Evolutionary conservation across 177 flowering plant genomes (phyloP).

Genomic region (Vitis hybrid): DNA sequence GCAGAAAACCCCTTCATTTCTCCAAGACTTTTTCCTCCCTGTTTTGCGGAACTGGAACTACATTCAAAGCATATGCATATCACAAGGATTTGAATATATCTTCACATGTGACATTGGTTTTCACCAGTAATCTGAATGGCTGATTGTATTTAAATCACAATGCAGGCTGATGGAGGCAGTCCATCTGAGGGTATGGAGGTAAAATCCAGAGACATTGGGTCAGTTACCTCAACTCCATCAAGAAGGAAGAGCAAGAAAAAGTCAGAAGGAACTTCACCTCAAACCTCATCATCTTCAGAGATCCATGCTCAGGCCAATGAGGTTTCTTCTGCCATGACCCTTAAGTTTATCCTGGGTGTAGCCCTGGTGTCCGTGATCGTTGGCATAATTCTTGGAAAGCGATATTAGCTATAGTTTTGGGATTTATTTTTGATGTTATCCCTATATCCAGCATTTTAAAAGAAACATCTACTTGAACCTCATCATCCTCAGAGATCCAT

Average conservation of each 20-base stretch:
- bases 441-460: no score
- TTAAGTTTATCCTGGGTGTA: conserved; percentile 68
- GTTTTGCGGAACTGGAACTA: no score
- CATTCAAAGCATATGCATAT: no score
- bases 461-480: no score
- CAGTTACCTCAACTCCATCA: conserved; percentile 45
- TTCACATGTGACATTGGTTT: not conserved
- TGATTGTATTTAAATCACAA: not conserved
- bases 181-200: conserved; percentile 38
- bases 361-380: conserved; percentile 60
- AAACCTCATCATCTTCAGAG: conserved; percentile 40
- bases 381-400: conserved; percentile 62
- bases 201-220: conserved; percentile 72
- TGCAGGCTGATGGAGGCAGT: conserved; percentile 42
- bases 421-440: not conserved
- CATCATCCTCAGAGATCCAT: no score
- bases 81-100: not conserved
- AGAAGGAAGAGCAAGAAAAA: conserved; percentile 81
- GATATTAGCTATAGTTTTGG: conserved; percentile 27
- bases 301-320: conserved; percentile 25
- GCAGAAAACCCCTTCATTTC: no score
- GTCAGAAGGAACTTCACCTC: conserved; percentile 50
- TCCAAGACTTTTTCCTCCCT: no score
- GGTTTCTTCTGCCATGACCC: conserved; percentile 39
- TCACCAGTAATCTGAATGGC: not conserved